phyloP scores from a whole-genome alignment of 177 flowering plant species.

The Vitis hybrid region DNA sequence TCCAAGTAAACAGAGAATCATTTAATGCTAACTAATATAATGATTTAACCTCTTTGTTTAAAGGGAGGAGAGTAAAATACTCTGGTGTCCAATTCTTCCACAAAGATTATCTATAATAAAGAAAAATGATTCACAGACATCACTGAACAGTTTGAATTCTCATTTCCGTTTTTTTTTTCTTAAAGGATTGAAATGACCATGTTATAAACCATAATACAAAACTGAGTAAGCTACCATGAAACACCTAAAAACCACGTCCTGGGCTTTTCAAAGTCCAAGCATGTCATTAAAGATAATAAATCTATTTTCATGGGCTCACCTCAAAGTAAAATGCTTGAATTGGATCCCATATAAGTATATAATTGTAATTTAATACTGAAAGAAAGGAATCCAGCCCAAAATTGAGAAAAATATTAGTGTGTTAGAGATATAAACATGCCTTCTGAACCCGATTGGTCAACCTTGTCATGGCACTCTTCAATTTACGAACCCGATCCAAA shows the following conservation, averaged over 20 bases:
- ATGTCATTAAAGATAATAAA: too few species aligned
- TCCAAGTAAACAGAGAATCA: too few species aligned
- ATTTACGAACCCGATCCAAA: constrained; percentile 62
- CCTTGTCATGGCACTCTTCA: constrained; percentile 71
- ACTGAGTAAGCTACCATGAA: too few species aligned
- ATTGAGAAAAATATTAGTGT: background rate
- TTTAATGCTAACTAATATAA: background rate
- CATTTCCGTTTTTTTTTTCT: too few species aligned
- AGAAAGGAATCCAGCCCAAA: background rate
- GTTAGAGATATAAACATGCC: constrained; percentile 21
- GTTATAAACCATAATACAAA: too few species aligned
- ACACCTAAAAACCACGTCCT: too few species aligned
- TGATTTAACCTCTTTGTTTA: background rate
- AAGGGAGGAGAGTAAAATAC: background rate
- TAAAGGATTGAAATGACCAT: too few species aligned
- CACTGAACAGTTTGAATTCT: background rate
- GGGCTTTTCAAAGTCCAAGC: too few species aligned
- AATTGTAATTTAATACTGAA: too few species aligned
- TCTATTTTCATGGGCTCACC: too few species aligned
- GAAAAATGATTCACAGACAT: background rate
- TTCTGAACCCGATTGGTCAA: constrained; percentile 62
- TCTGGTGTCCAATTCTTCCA: background rate
- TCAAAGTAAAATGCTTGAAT: too few species aligned
- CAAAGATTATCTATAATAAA: background rate
- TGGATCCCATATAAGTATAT: too few species aligned